Percentiles rank a stretch among this genome's conserved stretches.
Evolutionary conservation across 208 protist genomes (phyloP).

Genomic region (Leishmania mexicana): DNA sequence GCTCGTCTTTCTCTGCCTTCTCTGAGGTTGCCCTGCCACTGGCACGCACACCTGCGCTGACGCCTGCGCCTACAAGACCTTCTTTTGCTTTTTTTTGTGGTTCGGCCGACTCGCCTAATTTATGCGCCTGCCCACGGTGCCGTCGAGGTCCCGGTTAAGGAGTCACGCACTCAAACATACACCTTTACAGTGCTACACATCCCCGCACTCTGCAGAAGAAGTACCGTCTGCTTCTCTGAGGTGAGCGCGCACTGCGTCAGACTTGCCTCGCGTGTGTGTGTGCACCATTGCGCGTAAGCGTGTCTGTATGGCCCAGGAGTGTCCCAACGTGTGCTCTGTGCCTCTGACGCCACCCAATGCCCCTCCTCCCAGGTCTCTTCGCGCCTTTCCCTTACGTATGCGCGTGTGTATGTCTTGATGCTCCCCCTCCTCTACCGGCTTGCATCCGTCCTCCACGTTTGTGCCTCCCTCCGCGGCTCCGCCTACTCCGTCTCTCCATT

Average conservation of each 20-base stretch:
- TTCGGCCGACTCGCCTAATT: not conserved
- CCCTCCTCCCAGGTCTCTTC: too few relatives aligned
- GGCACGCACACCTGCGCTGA: not conserved
- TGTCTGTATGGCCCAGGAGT: not conserved
- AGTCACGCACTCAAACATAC: not conserved
- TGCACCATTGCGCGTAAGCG: not conserved
- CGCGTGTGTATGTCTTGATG: not conserved
- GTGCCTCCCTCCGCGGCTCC: not conserved
- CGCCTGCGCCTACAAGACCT: not conserved
- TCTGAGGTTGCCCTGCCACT: not conserved
- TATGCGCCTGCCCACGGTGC: not conserved
- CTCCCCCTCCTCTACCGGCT: not conserved
- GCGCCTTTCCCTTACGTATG: not conserved
- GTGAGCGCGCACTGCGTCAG: not conserved
- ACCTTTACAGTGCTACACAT: not conserved
- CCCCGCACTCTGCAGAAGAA: not conserved
- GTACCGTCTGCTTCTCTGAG: not conserved
- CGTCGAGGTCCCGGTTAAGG: not conserved
- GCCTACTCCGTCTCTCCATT: slow-evolving; percentile 1
- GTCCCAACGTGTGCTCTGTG: too few relatives aligned
- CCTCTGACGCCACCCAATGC: too few relatives aligned
- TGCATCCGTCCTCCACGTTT: not conserved
- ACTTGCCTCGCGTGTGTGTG: not conserved
- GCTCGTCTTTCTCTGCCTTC: not conserved
- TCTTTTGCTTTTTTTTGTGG: not conserved